phyloP scores from a whole-genome alignment of 129 eudicot genomes.

The Ambrosia trifida region DNA sequence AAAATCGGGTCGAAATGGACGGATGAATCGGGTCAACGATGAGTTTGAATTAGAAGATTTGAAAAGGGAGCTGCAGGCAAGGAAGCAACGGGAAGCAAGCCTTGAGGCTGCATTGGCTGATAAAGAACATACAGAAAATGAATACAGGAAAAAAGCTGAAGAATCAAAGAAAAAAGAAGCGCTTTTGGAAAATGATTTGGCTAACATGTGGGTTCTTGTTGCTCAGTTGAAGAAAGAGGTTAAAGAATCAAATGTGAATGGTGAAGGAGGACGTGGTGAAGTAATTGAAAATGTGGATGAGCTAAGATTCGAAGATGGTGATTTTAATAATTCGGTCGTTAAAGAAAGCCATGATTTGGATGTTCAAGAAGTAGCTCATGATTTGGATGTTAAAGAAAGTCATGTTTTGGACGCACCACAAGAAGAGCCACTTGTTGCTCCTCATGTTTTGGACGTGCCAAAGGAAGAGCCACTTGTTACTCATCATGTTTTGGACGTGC shows the following conservation, averaged over 20 bases:
- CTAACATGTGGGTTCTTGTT: conserved; percentile 99
- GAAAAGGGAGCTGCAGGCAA: conserved; percentile 72
- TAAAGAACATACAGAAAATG: conserved; percentile 63
- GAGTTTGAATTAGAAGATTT: conserved; percentile 69
- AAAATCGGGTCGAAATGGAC: conserved; percentile 65
- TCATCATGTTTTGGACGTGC: conserved; percentile 47
- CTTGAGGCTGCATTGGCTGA: conserved; percentile 90
- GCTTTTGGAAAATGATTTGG: conserved; percentile 79
- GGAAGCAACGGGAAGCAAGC: conserved; percentile 73
- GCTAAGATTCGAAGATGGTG: conserved; percentile 32
- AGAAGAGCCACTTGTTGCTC: too few relatives aligned
- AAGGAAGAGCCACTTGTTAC: too few relatives aligned
- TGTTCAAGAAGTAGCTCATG: too few relatives aligned
- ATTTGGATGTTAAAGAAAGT: too few relatives aligned
- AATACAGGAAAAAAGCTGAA: conserved; percentile 59
- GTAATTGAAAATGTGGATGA: conserved; percentile 32
- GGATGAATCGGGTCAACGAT: conserved; percentile 58
- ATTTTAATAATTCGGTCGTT: conserved; percentile 29
- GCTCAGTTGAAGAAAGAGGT: conserved; percentile 89
- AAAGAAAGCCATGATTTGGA: conserved; percentile 51
- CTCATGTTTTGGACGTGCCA: too few relatives aligned
- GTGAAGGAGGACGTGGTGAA: conserved; percentile 20
- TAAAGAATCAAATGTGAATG: conserved; percentile 35
- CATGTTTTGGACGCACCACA: too few relatives aligned
- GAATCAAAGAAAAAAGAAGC: conserved; percentile 80